These are phyloP conservation scores for Phaeosphaeria sp. DNA, from an alignment of 2,329 filamentous ascomycete genomes.

Conservation along the genomic window DNA sequence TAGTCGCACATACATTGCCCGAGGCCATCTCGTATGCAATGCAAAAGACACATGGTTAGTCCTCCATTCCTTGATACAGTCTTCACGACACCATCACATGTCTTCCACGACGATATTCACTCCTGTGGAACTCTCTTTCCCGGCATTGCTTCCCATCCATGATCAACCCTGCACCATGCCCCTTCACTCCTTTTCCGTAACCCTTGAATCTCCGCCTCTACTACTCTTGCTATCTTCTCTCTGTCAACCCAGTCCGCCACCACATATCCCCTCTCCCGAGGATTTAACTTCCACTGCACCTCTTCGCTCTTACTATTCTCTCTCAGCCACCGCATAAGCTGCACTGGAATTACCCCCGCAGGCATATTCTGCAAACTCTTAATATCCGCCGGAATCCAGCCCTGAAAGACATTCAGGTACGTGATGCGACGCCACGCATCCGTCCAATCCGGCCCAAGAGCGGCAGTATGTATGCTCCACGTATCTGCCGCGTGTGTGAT, in stretches of 20 bases:
- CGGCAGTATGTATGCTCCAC: neutral
- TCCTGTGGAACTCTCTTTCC: neutral
- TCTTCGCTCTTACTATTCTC: constrained; percentile 45
- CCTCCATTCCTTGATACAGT: neutral
- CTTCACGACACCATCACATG: neutral
- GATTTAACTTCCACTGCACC: constrained; percentile 26
- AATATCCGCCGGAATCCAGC: constrained; percentile 50
- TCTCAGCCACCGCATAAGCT: constrained; percentile 44
- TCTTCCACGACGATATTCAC: neutral
- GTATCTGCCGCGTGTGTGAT: neutral
- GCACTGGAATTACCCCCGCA: constrained; percentile 39
- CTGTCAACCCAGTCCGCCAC: constrained; percentile 47
- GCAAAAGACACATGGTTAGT: neutral
- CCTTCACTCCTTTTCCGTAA: constrained; percentile 29
- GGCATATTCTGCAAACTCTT: constrained; percentile 43
- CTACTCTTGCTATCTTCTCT: constrained; percentile 44
- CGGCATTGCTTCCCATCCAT: constrained; percentile 38
- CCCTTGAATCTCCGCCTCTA: constrained; percentile 41
- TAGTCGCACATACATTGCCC: neutral
- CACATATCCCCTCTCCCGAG: constrained; percentile 22
- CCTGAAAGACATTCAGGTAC: constrained; percentile 52
- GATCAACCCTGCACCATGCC: constrained; percentile 44
- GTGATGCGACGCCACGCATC: constrained; percentile 53
- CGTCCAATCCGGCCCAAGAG: constrained; percentile 46
- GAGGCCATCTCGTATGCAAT: neutral